Percentiles rank a stretch among this genome's conserved stretches.
phyloP scores from a whole-genome alignment of 768 basidiomycete species.

The Leucogyrophana mollusca region DNA sequence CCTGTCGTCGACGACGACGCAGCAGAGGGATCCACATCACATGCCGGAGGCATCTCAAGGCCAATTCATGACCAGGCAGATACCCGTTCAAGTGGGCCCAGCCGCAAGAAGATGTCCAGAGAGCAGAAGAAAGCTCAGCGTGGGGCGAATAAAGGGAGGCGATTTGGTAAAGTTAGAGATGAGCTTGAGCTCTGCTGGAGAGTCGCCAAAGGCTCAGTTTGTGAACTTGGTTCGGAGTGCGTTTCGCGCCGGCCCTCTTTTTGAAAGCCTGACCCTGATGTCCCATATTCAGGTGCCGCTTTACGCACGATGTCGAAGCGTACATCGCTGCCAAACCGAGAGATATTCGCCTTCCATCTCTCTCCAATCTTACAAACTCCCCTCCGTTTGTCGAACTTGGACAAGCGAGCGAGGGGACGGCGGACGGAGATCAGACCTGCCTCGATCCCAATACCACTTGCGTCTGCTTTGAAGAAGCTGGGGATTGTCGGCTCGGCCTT shows the following conservation, averaged over 20 bases:
- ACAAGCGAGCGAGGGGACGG: neutral
- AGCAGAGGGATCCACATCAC: slow-evolving; percentile 58
- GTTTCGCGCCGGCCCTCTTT: slow-evolving; percentile 13
- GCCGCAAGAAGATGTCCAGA: slow-evolving; percentile 46
- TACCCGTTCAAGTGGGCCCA: slow-evolving; percentile 14
- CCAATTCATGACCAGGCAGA: slow-evolving; percentile 3
- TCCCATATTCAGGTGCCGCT: slow-evolving; percentile 57
- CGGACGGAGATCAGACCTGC: slow-evolving; percentile 2
- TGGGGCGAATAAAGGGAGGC: slow-evolving; percentile 82
- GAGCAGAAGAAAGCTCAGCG: slow-evolving; percentile 71
- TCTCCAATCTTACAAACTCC: slow-evolving; percentile 38
- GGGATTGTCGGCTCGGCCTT: slow-evolving; percentile 52
- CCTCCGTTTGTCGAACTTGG: slow-evolving; percentile 48
- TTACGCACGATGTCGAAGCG: slow-evolving; percentile 70
- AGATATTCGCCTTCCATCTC: slow-evolving; percentile 64
- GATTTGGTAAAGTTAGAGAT: slow-evolving; percentile 76
- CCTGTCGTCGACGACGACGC: slow-evolving; percentile 52
- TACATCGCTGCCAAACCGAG: slow-evolving; percentile 77
- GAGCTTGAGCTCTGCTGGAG: slow-evolving; percentile 82
- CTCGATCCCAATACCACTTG: slow-evolving; percentile 23
- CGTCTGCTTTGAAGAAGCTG: slow-evolving; percentile 25
- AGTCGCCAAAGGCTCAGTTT: slow-evolving; percentile 66
- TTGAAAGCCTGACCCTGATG: neutral
- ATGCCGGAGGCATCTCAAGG: slow-evolving; percentile 19
- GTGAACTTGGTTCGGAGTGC: slow-evolving; percentile 69